phyloP scores from a whole-genome alignment of 176 grass and related monocot genomes.

The Sorghum bicolor region Sorghum_bicolor_NCBIv3 NC_012873.2:55763501-55764000 shows the following conservation, averaged over 20 bases:
- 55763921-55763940: neutral
- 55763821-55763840: conserved; percentile 25
- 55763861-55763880: conserved; percentile 59
- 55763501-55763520: conserved; percentile 4
- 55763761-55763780: conserved; percentile 36
- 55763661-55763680: conserved; percentile 19
- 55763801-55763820: conserved; percentile 3
- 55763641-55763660: conserved; percentile 61
- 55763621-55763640: conserved; percentile 46
- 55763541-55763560: conserved; percentile 38
- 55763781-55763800: conserved; percentile 25
- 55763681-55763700: neutral
- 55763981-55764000: neutral
- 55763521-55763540: conserved; percentile 41
- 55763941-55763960: neutral
- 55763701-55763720: conserved; percentile 33
- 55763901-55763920: conserved; percentile 71
- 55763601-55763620: neutral
- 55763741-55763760: conserved; percentile 14
- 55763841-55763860: conserved; percentile 67
- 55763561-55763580: conserved; percentile 22
- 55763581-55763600: conserved; percentile 13
- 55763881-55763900: conserved; percentile 55
- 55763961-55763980: neutral
- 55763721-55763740: conserved; percentile 62